A percentile compares a stretch with the other conserved stretches of the same genome.
Conservation (phyloP, 2,329 filamentous ascomycete genomes). For the Hypoxylon sp. region DNA sequence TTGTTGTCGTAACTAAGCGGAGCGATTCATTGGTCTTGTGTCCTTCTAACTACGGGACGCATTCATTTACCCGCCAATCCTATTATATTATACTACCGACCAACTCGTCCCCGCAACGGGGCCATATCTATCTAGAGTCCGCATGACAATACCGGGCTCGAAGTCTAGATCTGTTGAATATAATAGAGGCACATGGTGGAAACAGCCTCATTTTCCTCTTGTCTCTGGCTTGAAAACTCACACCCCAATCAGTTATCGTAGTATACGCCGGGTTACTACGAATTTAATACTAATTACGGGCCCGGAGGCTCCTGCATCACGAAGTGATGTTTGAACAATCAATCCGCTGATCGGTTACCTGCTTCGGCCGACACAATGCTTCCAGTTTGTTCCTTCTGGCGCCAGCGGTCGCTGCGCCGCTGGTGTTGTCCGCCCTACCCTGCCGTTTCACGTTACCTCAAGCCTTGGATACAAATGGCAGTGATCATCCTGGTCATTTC, state of each 20-base stretch:
- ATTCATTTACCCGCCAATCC: slow-evolving; percentile 39
- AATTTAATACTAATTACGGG: slow-evolving; percentile 18
- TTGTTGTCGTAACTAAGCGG: slow-evolving; percentile 26
- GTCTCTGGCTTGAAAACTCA: slow-evolving; percentile 9
- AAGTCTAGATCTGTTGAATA: slow-evolving; percentile 26
- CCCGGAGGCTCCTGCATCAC: slow-evolving; percentile 35
- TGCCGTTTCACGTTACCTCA: slow-evolving; percentile 47
- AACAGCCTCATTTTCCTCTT: slow-evolving; percentile 20
- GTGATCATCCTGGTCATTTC: slow-evolving; percentile 53
- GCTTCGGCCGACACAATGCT: slow-evolving; percentile 43
- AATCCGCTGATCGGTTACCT: slow-evolving; percentile 45
- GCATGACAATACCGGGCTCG: slow-evolving; percentile 28
- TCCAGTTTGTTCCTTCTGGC: slow-evolving; percentile 35
- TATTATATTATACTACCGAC: slow-evolving; percentile 38
- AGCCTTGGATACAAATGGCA: slow-evolving; percentile 47
- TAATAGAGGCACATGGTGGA: slow-evolving; percentile 30
- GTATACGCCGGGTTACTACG: slow-evolving; percentile 21
- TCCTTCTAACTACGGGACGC: slow-evolving; percentile 24
- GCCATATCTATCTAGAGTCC: slow-evolving; percentile 14
- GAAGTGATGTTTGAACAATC: slow-evolving; percentile 46
- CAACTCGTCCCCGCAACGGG: slow-evolving; percentile 31
- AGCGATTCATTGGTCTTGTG: slow-evolving; percentile 31
- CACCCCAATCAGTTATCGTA: slow-evolving; percentile 21
- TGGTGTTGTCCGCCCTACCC: slow-evolving; percentile 41
- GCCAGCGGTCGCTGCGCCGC: slow-evolving; percentile 40